A percentile compares a stretch with the other conserved stretches of the same genome.
Evolutionary conservation across 495 filamentous ascomycete species (phyloP).

Genomic region (Sordaria brevicollis): DNA sequence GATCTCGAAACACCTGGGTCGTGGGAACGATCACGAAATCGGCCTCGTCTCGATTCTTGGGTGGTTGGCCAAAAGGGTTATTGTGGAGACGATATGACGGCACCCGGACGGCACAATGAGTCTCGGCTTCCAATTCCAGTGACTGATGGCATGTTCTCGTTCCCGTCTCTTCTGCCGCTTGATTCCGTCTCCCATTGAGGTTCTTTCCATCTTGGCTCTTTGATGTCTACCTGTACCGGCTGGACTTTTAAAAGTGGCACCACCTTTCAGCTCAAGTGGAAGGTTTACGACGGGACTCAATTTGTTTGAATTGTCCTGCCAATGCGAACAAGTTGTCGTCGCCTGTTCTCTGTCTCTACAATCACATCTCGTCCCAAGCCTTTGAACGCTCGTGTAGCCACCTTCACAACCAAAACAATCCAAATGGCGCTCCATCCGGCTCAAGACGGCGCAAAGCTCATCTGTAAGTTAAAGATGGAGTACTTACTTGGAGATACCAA

Average conservation of each 20-base stretch:
- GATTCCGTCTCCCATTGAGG: background rate
- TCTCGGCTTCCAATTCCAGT: background rate
- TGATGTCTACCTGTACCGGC: background rate
- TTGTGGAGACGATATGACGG: background rate
- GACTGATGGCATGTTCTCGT: background rate
- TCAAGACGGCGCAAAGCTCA: conserved; percentile 33
- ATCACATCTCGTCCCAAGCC: background rate
- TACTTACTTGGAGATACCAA: background rate
- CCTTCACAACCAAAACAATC: conserved; percentile 5
- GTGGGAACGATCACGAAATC: background rate
- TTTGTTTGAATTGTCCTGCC: background rate
- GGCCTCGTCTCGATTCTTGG: background rate
- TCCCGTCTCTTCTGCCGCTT: background rate
- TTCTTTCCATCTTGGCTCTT: background rate
- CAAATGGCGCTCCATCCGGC: conserved; percentile 42
- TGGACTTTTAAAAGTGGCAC: background rate
- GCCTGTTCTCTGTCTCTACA: conserved; percentile 1
- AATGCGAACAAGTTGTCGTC: background rate
- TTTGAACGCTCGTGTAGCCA: background rate
- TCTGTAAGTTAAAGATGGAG: conserved; percentile 30
- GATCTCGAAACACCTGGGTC: background rate
- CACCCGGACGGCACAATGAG: background rate
- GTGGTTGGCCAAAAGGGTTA: background rate
- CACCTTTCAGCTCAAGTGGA: too few relatives aligned
- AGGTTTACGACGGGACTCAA: too few relatives aligned